Percentiles rank a stretch among this genome's conserved stretches.
phyloP scores from a whole-genome alignment of 2,329 filamentous ascomycete species.

The Botrytis cinerea region DNA sequence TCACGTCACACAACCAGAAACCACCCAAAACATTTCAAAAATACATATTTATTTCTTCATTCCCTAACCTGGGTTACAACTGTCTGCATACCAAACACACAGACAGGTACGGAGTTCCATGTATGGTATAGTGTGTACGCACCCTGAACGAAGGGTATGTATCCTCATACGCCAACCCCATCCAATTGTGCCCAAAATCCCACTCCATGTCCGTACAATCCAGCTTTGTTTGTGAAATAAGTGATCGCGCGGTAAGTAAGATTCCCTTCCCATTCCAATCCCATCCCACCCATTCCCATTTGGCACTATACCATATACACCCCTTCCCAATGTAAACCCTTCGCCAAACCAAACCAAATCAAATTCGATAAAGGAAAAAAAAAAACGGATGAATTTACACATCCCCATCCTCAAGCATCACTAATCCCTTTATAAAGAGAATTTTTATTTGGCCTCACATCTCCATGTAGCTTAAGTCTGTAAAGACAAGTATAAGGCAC shows the following conservation, averaged over 20 bases:
- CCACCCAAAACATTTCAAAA: neutral
- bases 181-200: neutral
- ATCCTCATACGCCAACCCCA: neutral
- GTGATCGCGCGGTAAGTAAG: neutral
- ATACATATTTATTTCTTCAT: neutral
- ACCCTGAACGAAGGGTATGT: neutral
- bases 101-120: neutral
- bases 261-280: too few species aligned
- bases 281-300: neutral
- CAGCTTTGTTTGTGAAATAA: conserved; percentile 4
- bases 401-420: neutral
- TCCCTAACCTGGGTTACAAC: neutral
- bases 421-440: neutral
- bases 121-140: neutral
- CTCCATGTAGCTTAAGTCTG: conserved; percentile 59
- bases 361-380: neutral
- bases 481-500: conserved; percentile 66
- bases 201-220: neutral
- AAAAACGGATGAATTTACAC: neutral
- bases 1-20: neutral
- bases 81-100: neutral
- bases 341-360: neutral
- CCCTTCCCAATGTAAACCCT: neutral
- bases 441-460: conserved; percentile 13
- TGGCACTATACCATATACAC: conserved; percentile 8